Base-by-base conservation (phyloP, 2,329 filamentous ascomycete species). In the Fusarium oxysporum region DNA sequence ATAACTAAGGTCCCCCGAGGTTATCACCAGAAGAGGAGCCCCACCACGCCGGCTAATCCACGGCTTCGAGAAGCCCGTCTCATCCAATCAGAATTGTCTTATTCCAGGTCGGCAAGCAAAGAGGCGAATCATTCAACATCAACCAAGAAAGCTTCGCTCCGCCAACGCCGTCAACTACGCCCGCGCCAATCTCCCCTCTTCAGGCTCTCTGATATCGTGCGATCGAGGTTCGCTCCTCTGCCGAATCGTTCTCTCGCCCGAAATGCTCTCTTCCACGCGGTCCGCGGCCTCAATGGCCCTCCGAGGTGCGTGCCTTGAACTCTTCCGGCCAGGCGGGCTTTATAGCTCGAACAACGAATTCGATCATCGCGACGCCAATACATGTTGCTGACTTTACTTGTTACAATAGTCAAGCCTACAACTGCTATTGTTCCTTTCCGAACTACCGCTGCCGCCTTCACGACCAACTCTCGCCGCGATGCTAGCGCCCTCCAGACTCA, bases 391-490 rank as follows among this genome's bases (percentile, higher is more conserved):
- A 69, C 63, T 2, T 14, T n/a, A 12, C 25, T 38, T 45, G n/a
- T 40, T 28, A 23, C 45, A 30, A 25, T 79, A 94, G 92, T 86
- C 82, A 92, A 90, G 84, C 92, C 93, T 74, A 83, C 88, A 60
- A 86, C 86, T 62, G 85, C 90, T 66, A 83, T 93, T 78, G 81
- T 92, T 68, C 89, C 91, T 74, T 89, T 91, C 82, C 88, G 91
- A 81, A 86, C 88, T 78, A 87, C 88, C 76, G 86, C 88, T 78
- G 86, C 88, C 72, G 89, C 90, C 76, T 87, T 89, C 76, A 88
- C 94, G 77, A 92, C 92, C 57, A 90, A 88, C 71, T 90, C 90
- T 54, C 85, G 89, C 67, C 87, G 89, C 78, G 92, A 90, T 79
- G 92, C 92, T 71, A 87, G 87, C 58, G 85, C 86, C 70, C 78